Evolutionary conservation across 352 stramenopile genomes (phyloP).

Genomic region (Phytophthora hibernalis): DNA sequence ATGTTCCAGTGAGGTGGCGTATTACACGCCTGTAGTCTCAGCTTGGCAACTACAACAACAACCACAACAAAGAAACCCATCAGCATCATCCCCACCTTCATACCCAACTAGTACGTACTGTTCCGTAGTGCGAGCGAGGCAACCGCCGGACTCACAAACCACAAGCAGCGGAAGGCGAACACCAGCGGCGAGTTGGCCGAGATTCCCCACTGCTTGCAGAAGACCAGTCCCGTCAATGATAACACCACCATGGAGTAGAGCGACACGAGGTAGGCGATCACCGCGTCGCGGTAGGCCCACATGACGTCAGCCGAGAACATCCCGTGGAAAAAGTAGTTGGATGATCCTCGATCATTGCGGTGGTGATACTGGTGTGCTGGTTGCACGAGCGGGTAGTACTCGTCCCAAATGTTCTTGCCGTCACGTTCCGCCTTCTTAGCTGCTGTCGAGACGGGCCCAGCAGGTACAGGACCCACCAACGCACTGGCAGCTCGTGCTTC

Average conservation of each 20-base stretch:
- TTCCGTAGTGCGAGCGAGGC: conserved; percentile 78
- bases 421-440: conserved; percentile 35
- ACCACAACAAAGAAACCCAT: conserved; percentile 21
- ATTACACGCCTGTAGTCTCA: conserved; percentile 78
- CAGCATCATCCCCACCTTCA: neutral
- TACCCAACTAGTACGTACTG: conserved; percentile 42
- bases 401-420: conserved; percentile 84
- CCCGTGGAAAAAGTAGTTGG: conserved; percentile 89
- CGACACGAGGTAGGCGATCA: conserved; percentile 81
- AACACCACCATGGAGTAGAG: conserved; percentile 84
- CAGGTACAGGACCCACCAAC: conserved; percentile 32
- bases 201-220: conserved; percentile 87
- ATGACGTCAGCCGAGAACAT: conserved; percentile 90
- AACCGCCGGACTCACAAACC: conserved; percentile 75
- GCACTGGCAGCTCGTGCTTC: conserved; percentile 24
- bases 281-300: conserved; percentile 83
- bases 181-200: conserved; percentile 55
- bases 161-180: conserved; percentile 65
- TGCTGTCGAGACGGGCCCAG: conserved; percentile 5
- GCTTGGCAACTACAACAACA: conserved; percentile 60
- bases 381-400: conserved; percentile 90
- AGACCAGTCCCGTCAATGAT: conserved; percentile 80
- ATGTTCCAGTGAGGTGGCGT: conserved; percentile 88
- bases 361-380: conserved; percentile 83
- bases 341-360: conserved; percentile 72